Evolutionary conservation across 139 green algal genomes (phyloP).

Genomic region (Chlamydomonas asymmetrica): DNA sequence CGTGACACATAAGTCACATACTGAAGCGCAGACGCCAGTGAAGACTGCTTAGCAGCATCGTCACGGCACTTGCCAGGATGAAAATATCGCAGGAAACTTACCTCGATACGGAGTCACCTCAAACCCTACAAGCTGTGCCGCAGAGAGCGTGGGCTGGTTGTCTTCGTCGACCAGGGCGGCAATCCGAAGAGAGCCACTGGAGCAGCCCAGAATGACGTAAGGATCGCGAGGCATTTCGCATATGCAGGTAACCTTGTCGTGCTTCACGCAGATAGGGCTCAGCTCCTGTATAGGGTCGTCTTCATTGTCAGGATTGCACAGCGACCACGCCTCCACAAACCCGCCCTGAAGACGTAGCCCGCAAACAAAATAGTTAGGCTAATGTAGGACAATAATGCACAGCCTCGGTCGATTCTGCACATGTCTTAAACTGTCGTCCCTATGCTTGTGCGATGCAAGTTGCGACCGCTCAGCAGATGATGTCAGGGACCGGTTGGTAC

Average conservation of each 20-base stretch:
- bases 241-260: slow-evolving; percentile 39
- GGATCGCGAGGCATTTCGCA: slow-evolving; percentile 36
- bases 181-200: slow-evolving; percentile 39
- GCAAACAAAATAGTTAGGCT: background rate
- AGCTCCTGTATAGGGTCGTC: background rate
- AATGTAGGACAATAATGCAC: background rate
- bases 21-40: no score
- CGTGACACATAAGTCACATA: no score
- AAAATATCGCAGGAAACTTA: slow-evolving; percentile 1
- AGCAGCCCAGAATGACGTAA: slow-evolving; percentile 54
- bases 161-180: slow-evolving; percentile 37
- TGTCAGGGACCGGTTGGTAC: no score
- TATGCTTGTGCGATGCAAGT: background rate
- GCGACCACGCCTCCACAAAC: slow-evolving; percentile 22
- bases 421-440: background rate
- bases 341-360: slow-evolving; percentile 14
- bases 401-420: background rate
- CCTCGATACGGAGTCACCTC: slow-evolving; percentile 37
- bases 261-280: slow-evolving; percentile 6
- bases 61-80: background rate
- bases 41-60: no score
- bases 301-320: background rate
- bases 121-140: slow-evolving; percentile 13
- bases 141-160: slow-evolving; percentile 9
- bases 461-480: no score